Base-by-base conservation (phyloP, 176 grass and related monocot species). In the Eleusine indica region DNA sequence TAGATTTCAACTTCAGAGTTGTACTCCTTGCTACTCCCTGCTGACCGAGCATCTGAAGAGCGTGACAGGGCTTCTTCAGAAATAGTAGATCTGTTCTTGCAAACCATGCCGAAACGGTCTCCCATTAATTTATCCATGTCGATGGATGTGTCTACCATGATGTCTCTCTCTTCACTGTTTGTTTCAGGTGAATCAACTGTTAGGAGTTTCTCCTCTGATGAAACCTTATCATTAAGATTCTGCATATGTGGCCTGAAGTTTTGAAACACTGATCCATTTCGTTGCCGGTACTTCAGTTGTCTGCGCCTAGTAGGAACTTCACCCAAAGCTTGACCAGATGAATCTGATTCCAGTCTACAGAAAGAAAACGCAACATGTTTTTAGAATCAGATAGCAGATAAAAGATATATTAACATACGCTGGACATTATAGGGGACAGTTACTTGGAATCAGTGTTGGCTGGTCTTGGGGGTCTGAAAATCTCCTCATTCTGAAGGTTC, bases 1-100 rank as follows among this genome's bases (percentile, higher is more conserved):
- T 88, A 98, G 57, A 75, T 87, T 48, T 93, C 93, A 48, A 84
- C 78, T 84, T 98, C 93, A 58, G 96, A 95, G 74, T 77, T 89
- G 88, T 91, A 93, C 32, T 82, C 79, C 66, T 91, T 86, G 68
- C 84, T 89, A 74, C 88, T 98, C 66, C 85, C 87, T 80, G 54
- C 85, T 80, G 93, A 69, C 29, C 62, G 61, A 81, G 49, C 35
- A 70, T 84, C 73, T 77, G 85, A 87, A 86, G 74, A 86, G 74
- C 63, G 77, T 15, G 84, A 94, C 3, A 85, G 68, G 39, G 72
- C 76, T 83, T 97, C 88, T 67, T 81, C 83, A 48, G 88, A 76
- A 64, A 73, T 41, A 2, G 18, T 37, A 3, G 18, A 82, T 53
- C 49, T 79, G 49, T 77, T 79, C 73, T 87, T 88, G 60, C 3